Base-by-base conservation (phyloP, 1,139 yeast species). In the Debaryomycetaceae sp. region DNA sequence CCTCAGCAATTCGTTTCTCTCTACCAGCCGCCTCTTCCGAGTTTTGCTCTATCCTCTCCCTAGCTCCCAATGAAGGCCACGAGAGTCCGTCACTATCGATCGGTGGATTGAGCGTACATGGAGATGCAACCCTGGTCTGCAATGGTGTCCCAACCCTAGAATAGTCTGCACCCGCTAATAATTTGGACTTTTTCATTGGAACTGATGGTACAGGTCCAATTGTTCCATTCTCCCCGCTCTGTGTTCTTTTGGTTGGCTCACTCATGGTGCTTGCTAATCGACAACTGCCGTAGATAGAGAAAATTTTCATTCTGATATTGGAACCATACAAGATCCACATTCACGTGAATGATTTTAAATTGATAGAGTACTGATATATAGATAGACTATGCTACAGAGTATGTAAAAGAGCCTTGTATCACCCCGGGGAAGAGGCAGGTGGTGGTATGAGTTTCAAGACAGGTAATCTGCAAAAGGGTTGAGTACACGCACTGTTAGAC, bases 1-100 rank as follows among this genome's bases (percentile, higher is more conserved):
- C 97, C 29, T 63, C 81, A 5, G 97, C 91, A 47, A 93, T 91
- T 49, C 96, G 78, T 40, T 65, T 55, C 55, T 87, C 89, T 45
- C 97, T 76, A 5, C 66, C 76, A 39, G 65, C 60, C 11, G 83
- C 80, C 53, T 85, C 88, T 40, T 76, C 84, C 5, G 76, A 70
- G 3, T 83, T 80, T 48, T 83, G 81, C 45, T 84, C 89, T 17
- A 87, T 76, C 43, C 98, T 74, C 24, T 65, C 65, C 47, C 96
- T 72, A 6, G 98, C 93, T 5, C 98, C 98, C n/a, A 75, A 59
- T 22, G 93, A 83, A 22, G 98, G 98, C 97, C 97, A 90, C 35
- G 96, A 88, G 42, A 90, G 76, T 0, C 97, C 97, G 64, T 90
- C 97, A 42, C 77, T 81, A 59, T 90, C 97, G 38, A 90, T 85